phyloP scores from a whole-genome alignment of 805 yeast genomes.

The Huiozyma naganishii region DNA sequence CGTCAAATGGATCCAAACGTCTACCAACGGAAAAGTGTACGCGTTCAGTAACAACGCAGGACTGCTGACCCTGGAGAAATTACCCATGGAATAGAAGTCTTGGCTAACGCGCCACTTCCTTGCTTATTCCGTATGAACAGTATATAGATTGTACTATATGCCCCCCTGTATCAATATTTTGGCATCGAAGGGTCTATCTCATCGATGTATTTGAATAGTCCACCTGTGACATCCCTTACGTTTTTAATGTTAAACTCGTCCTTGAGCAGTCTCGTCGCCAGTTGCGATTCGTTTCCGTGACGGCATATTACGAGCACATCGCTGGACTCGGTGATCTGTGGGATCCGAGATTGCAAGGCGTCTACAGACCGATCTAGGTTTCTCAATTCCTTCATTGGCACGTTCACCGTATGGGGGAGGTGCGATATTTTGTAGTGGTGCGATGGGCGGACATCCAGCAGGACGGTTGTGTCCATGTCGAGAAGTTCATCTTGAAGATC shows the following conservation, averaged over 20 bases:
- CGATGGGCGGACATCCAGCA: conserved; percentile 69
- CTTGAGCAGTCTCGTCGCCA: conserved; percentile 50
- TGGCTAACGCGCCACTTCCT: neutral
- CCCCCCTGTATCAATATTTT: conserved; percentile 34
- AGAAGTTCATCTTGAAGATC: conserved; percentile 1
- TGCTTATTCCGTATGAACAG: too few species aligned
- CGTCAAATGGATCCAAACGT: conserved; percentile 48
- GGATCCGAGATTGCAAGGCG: conserved; percentile 17
- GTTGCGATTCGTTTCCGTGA: conserved; percentile 83
- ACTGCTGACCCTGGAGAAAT: conserved; percentile 20
- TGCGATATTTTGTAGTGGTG: conserved; percentile 65
- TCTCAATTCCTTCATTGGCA: conserved; percentile 45
- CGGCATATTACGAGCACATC: conserved; percentile 63
- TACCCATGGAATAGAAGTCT: conserved; percentile 2
- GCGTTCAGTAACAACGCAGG: conserved; percentile 27
- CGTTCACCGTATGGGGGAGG: conserved; percentile 47
- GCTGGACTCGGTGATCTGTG: conserved; percentile 13
- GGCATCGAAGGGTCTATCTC: conserved; percentile 54
- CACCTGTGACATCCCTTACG: conserved; percentile 69
- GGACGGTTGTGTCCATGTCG: conserved; percentile 1
- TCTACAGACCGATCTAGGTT: conserved; percentile 24
- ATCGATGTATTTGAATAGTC: conserved; percentile 57
- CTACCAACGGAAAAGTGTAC: conserved; percentile 35
- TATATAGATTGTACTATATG: too few species aligned
- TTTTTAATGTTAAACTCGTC: conserved; percentile 37